Base-by-base conservation (phyloP, 164 flowering plant species). In the Paratinospora sagittata region DNA sequence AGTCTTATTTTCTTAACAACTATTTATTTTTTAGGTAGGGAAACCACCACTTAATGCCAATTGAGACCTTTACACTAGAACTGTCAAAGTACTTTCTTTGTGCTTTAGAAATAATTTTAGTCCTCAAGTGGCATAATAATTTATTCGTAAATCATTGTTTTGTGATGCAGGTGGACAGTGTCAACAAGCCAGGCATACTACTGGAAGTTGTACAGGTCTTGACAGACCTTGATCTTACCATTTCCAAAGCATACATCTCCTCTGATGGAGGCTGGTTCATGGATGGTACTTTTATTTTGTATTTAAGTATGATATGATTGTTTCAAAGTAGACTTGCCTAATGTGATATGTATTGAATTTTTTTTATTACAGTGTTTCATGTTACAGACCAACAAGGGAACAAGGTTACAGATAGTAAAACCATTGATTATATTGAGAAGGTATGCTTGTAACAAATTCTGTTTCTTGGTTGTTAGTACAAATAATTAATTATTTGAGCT, bases 251-350 rank as follows among this genome's bases (percentile, higher is more conserved):
- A 17, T 88, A 89, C 77, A 88, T 89, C 68, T 85, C 90, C 37
- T 89, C 94, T 69, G 94, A 89, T 77, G 94, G 91, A 0, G 91
- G 91, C 78, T 89, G 94, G 94, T 89, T 89, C 80, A 89, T 89
- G 94, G 94, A 89, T 63, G 90, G 93, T 89, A 81, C 27, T 66
- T 34, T 26, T 30, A 21, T 43, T 52, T 55, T 36, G n/a, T 19
- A 23, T 33, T 33, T 61, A 63, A 10, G 21, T 61, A 14, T 3
- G 11, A 27, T 2, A 26, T 27, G 2, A 16, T 16, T 63, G n/a
- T 4, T 12, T 27, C 66, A 27, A 63, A n/a, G 37, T 27, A 27
- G 23, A 14, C 36, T 63, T 16, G 10, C 13, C 24, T 36, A 19
- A 9, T 17, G 34, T 4, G 64, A 71, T 19, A 36, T 39, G 57